Percentiles rank a stretch among this genome's conserved stretches.
Evolutionary conservation across 768 basidiomycete species (phyloP).

Genomic region (Fomitopsis pulvina): DNA sequence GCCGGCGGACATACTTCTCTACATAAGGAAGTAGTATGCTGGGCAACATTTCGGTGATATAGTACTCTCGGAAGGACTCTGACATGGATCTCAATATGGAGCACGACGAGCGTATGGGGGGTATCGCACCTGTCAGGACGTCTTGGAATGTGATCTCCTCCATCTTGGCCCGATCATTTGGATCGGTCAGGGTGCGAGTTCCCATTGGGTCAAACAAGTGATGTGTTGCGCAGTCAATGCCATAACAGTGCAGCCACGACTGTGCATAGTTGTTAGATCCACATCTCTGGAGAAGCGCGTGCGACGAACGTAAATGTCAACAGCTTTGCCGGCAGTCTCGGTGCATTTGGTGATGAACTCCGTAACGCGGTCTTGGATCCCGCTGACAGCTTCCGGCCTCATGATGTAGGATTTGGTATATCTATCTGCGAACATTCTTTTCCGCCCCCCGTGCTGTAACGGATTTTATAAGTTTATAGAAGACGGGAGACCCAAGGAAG

Average conservation of each 20-base stretch:
- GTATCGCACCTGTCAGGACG: background rate
- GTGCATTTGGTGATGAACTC: constrained; percentile 10
- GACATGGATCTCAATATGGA: background rate
- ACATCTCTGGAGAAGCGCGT: background rate
- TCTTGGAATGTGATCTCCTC: constrained; percentile 13
- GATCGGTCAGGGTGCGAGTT: constrained; percentile 7
- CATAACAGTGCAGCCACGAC: constrained; percentile 14
- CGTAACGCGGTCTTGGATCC: constrained; percentile 11
- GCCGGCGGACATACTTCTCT: background rate
- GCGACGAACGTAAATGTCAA: constrained; percentile 13
- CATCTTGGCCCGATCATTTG: constrained; percentile 9
- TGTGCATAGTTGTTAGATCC: background rate
- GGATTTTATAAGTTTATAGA: background rate
- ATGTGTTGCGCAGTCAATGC: constrained; percentile 14
- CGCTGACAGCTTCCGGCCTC: constrained; percentile 10
- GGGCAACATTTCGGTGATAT: constrained; percentile 3
- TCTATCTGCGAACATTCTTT: constrained; percentile 14
- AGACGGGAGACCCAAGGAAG: background rate
- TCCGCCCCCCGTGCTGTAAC: constrained; percentile 11
- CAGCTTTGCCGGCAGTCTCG: constrained; percentile 4
- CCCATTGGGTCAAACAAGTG: constrained; percentile 17
- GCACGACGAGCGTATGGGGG: background rate
- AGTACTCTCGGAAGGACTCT: constrained; percentile 12
- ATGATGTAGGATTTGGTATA: constrained; percentile 15
- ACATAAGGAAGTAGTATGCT: background rate